Evolutionary conservation across 192 early-diverging fungal species (phyloP).

Genomic region (Coemansia sp.): DNA sequence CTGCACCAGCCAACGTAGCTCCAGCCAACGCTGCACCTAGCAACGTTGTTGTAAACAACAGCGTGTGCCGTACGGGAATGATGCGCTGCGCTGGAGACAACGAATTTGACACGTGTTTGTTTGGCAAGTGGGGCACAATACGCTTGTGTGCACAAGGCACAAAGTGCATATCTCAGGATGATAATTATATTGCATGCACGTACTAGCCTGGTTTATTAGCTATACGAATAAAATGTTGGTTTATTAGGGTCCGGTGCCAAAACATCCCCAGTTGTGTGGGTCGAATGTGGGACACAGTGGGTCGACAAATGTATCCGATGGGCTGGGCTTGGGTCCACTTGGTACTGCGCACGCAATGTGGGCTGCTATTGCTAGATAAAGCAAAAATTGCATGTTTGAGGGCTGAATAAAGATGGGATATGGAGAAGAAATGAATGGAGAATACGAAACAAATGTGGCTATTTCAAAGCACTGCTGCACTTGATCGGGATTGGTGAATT

Average conservation of each 20-base stretch:
- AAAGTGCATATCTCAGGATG: constrained; percentile 10
- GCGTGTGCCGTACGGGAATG: not conserved
- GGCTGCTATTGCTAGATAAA: not conserved
- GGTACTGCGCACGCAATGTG: not conserved
- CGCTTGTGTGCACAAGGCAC: constrained; percentile 30
- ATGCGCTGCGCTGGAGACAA: constrained; percentile 22
- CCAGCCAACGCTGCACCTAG: not conserved
- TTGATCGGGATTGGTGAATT: not conserved
- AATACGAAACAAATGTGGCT: not conserved
- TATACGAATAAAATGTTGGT: not conserved
- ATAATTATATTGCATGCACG: constrained; percentile 21
- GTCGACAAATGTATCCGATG: constrained; percentile 9
- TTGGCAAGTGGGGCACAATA: constrained; percentile 37
- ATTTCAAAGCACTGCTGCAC: not conserved
- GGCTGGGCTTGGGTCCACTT: not conserved
- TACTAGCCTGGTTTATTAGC: not conserved
- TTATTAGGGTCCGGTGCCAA: constrained; percentile 30
- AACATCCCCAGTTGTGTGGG: constrained; percentile 30
- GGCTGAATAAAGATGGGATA: not conserved
- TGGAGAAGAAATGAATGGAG: not conserved
- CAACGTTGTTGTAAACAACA: not conserved
- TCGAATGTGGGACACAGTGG: constrained; percentile 44
- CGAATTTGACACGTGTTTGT: constrained; percentile 38
- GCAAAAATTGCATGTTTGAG: not conserved
- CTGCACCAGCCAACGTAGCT: not conserved